Evolutionary conservation across 805 yeast genomes (phyloP), one percentile per base, ranked within the genome.

Genomic region (Saccharomyces eubayanus): DNA sequence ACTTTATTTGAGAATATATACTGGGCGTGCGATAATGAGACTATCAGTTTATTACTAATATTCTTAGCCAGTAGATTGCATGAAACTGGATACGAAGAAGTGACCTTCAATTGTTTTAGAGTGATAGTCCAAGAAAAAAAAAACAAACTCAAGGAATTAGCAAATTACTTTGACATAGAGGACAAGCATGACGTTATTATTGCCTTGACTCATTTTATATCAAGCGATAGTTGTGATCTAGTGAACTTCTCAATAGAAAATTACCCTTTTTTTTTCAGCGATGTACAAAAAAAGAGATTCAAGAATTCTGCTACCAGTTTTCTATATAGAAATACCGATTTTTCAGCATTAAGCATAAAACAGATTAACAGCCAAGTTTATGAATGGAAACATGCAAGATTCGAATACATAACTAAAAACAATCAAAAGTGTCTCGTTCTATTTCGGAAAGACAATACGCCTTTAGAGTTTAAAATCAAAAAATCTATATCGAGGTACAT

Each of bases 401-500:
- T 16, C 11, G 43, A 36, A 36, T 36, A 16, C 43, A 16, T 36
- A 3, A 36, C 43, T 24, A 21, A 36, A 16, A 36, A 36, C 43
- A 36, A 36, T 16, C 16, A 36, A 16, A 36, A 36, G 11, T 36
- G 43, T 21, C 43, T 36, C 16, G 16, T 9, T 36, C 16, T 57
- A 51, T 62, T 64, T 64, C 60, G 31, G 63, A 62, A 64, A 62
- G 77, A 72, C 51, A 61, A 67, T 55, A 64, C 28, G 54, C 72
- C 65, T 51, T 75, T 64, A 69, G 72, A 57, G 61, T 70, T 56
- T 60, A 72, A 63, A 61, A 72, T 81, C 2, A 64, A 74, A 8
- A 65, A 73, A 1, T 69, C 73, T 1, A 88, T 83, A 59, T 64
- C 75, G 3, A 72, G 76, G 47, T 78, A 76, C 54, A 75, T 72